These are phyloP conservation scores for Chytriomyces sp. DNA, from an alignment of 192 early-diverging fungal genomes.

Conservation along the genomic window DNA sequence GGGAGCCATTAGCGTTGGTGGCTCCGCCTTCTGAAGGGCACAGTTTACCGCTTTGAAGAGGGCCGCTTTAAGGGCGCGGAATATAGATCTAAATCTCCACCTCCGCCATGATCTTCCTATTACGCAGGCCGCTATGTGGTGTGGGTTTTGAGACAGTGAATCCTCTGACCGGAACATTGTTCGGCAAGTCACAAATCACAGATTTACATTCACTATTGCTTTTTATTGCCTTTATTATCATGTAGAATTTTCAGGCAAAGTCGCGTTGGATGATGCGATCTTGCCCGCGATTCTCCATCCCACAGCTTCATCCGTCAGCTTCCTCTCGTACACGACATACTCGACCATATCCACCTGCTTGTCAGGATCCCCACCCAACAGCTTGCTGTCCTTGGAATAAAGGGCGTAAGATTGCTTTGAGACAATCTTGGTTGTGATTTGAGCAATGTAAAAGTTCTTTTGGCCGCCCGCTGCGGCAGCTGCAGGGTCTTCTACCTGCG, in stretches of 20 bases:
- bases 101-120: conserved; percentile 42
- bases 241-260: too few relatives aligned
- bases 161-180: too few relatives aligned
- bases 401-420: conserved; percentile 25
- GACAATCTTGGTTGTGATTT: conserved; percentile 11
- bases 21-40: too few relatives aligned
- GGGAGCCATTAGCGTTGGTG: too few relatives aligned
- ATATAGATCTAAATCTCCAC: conserved; percentile 33
- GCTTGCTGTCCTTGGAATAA: neutral
- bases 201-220: too few relatives aligned
- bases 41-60: conserved; percentile 42
- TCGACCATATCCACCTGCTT: conserved; percentile 14
- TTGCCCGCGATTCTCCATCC: conserved; percentile 31
- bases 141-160: neutral
- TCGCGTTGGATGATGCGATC: too few relatives aligned
- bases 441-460: neutral
- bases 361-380: conserved; percentile 30
- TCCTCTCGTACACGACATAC: conserved; percentile 32
- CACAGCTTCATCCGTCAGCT: conserved; percentile 1
- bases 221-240: too few relatives aligned
- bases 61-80: conserved; percentile 39
- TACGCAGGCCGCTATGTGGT: conserved; percentile 28
- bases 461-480: neutral
- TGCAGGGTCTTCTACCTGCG: conserved; percentile 3
- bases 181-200: too few relatives aligned